Conservation (phyloP, 352 stramenopile species). For the Phytophthora capsici region DNA sequence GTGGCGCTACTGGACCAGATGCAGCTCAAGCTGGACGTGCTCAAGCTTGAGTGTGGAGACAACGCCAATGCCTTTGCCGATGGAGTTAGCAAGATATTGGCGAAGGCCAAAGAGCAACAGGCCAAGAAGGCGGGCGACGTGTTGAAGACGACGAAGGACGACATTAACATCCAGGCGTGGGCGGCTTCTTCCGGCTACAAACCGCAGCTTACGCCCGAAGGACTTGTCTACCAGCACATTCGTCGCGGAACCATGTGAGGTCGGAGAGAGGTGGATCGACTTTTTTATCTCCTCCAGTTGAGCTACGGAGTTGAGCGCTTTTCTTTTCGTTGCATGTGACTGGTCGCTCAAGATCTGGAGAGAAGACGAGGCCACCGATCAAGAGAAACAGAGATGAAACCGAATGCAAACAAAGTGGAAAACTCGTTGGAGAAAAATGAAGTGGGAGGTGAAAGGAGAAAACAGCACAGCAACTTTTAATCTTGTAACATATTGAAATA, state of each 20-base stretch:
- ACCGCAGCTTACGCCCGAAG: conserved; percentile 52
- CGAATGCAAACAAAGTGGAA: too few species aligned
- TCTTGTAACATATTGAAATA: conserved; percentile 32
- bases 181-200: conserved; percentile 35
- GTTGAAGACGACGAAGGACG: conserved; percentile 64
- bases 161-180: conserved; percentile 62
- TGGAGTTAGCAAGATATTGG: conserved; percentile 52
- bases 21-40: conserved; percentile 63
- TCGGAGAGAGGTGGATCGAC: neutral
- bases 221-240: conserved; percentile 72
- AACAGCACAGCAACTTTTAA: conserved; percentile 21
- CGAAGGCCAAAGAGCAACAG: conserved; percentile 65
- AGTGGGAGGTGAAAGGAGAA: conserved; percentile 4
- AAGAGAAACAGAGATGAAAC: conserved; percentile 29
- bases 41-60: conserved; percentile 60
- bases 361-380: conserved; percentile 2
- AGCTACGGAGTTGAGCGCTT: conserved; percentile 15
- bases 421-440: conserved; percentile 7
- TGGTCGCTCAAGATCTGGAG: conserved; percentile 8
- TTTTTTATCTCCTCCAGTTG: conserved; percentile 13
- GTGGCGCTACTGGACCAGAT: conserved; percentile 73
- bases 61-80: conserved; percentile 71
- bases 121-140: conserved; percentile 53
- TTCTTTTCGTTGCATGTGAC: conserved; percentile 17
- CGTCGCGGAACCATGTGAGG: conserved; percentile 81